A percentile compares a stretch with the other conserved stretches of the same genome.
Evolutionary conservation across 2,329 filamentous ascomycete species (phyloP).

Genomic region (Chaetomiaceae sp.): DNA sequence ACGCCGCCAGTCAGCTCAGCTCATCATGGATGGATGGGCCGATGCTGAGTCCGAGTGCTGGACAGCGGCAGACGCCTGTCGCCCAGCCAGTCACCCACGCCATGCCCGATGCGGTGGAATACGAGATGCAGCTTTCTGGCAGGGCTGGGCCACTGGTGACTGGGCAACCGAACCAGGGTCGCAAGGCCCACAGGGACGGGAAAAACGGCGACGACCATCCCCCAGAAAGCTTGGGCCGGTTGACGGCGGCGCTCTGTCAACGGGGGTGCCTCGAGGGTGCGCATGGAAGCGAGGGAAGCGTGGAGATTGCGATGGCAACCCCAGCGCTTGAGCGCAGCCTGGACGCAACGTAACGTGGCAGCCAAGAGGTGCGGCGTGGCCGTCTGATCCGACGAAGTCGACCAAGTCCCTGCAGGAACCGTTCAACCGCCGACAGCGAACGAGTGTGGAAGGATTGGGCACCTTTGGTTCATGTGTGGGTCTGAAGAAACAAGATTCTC

Average conservation of each 20-base stretch:
- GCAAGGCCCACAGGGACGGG: constrained; percentile 6
- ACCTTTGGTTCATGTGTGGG: too few relatives aligned
- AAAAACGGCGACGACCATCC: not conserved
- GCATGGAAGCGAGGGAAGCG: not conserved
- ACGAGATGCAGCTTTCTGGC: constrained; percentile 8
- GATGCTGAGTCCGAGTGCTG: not conserved
- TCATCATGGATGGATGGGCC: not conserved
- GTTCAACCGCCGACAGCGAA: not conserved
- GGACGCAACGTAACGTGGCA: not conserved
- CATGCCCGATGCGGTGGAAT: constrained; percentile 13
- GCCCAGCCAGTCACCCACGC: not conserved
- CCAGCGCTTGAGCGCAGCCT: not conserved
- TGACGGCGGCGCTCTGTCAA: not conserved
- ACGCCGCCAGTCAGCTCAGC: not conserved
- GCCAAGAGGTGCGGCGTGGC: not conserved
- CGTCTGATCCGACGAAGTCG: constrained; percentile 4
- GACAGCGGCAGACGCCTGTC: not conserved
- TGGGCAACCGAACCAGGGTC: not conserved
- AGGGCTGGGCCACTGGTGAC: not conserved
- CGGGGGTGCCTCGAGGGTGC: not conserved
- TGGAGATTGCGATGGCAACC: constrained; percentile 2
- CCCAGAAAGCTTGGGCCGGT: constrained; percentile 1
- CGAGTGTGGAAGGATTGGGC: not conserved
- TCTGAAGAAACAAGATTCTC: too few relatives aligned
- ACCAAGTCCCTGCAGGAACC: not conserved